Evolutionary conservation across 305 asterid species (phyloP), one percentile per base, ranked within the genome.

Genomic region (Rubia peregrina): DNA sequence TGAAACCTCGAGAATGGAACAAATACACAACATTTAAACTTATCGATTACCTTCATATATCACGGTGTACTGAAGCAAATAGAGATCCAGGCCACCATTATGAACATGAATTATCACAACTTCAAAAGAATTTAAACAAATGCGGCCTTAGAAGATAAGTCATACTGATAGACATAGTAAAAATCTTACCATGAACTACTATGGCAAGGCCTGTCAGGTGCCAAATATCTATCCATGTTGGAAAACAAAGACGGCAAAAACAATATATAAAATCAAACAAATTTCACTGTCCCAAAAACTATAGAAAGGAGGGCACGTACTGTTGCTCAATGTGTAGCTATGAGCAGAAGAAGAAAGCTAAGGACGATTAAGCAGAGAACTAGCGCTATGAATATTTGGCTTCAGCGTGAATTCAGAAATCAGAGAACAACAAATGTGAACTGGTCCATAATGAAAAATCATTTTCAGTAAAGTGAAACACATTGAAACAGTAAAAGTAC

Each of bases 121-220:
- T 30, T 24, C 1, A 30, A 21, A 61, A 17, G 67, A 17, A 62
- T 14, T 16, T 36, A 36, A 16, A 40, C 48, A 40, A 38, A 63
- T 36, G 17, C 61, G 24, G 30, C 9, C 17, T 17, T 36, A 67
- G 26, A 46, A 6, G 40, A 6, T 43, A 48, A 26, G 30, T 49
- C 11, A 40, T 46, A 14, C 61, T 7, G 69, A 68, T 57, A 69
- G 48, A 51, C 57, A 1, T 24, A 67, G 44, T 21, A 1, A 69
- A 61, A 62, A 65, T 81, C 87, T 83, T 77, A 92, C 96, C 97
- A 92, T 81, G 88, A 88, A 84, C 97, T 88, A 77, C 74, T 75
- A 80, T 92, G 91, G 70, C 97, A 92, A 66, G 98, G 98, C 75
- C 87, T 80, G 80, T 92, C 88, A 0, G 98, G 96, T 55, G 90